Evolutionary conservation across 768 basidiomycete species (phyloP), one percentile per base, ranked within the genome.

Genomic region (Porphyrellus cyaneotinctus): DNA sequence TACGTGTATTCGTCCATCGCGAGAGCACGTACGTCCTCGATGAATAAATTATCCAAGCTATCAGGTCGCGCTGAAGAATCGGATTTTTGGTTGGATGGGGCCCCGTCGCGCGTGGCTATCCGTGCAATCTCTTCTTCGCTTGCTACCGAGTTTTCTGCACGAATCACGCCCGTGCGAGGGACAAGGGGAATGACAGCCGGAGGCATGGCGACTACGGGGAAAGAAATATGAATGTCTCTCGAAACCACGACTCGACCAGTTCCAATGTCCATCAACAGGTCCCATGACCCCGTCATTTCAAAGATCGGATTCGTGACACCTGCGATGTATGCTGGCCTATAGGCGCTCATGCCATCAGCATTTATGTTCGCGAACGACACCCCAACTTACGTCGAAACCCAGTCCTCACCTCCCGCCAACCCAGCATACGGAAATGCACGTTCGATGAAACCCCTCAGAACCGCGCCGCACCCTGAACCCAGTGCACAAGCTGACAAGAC

Each of bases 261-360:
- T 43, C 91, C 87, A 56, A 97, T 84, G 65, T 98, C 93, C 68
- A 95, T 89, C 36, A 97, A 75, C 9, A 99, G 74, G 68, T 99
- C 97, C 97, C 97, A 99, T 13, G 82, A 78, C 0, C 85, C 83
- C 0, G 87, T 81, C 1, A 87, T 76, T 63, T 95, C 92, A 70
- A 97, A 97, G 42, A 97, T 93, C 2, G 95, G 97, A 63, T 99
- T 99, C 1, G 91, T 95, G 3, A 98, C 95, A 1, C 97, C 97
- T 11, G 95, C 97, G 47, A 99, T 94, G 65, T 87, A 99, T 13
- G 91, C 95, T 5, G 89, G 85, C 35, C 92, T 93, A 58, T 35
- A 32, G 6, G 46, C 15, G n/a, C 42, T 57, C 10, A 33, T 32
- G 36, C 43, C 38, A 54, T 52, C 23, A 62, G 48, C 28, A 36